Percentiles rank a stretch among this genome's conserved stretches.
These are phyloP conservation scores for Arachis monticola DNA, from an alignment of 331 rosid species.

Conservation along the genomic window DNA sequence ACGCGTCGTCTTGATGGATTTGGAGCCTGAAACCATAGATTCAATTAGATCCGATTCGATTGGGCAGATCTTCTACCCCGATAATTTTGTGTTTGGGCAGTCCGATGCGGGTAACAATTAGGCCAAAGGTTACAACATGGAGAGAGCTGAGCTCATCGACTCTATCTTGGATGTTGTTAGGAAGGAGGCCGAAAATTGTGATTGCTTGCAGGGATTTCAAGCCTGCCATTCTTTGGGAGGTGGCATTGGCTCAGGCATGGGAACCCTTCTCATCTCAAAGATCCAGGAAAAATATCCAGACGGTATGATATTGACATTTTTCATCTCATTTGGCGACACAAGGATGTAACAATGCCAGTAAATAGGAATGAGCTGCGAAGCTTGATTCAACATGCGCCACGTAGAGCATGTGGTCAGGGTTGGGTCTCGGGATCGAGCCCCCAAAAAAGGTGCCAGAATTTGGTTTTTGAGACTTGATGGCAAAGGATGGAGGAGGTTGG, in stretches of 20 bases:
- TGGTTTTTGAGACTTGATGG: conserved; percentile 51
- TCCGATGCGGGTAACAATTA: conserved; percentile 81
- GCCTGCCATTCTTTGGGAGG: conserved; percentile 86
- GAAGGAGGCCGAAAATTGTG: conserved; percentile 86
- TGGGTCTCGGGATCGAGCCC: conserved; percentile 47
- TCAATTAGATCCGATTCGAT: conserved; percentile 62
- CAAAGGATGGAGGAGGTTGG: conserved; percentile 53
- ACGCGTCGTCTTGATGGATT: conserved; percentile 81
- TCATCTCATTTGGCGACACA: conserved; percentile 55
- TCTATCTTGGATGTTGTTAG: conserved; percentile 78
- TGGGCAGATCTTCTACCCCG: conserved; percentile 74
- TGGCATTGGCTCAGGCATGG: conserved; percentile 90
- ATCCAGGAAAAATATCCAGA: conserved; percentile 84
- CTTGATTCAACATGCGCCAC: conserved; percentile 36
- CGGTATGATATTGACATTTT: conserved; percentile 85
- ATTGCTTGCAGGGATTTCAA: conserved; percentile 85
- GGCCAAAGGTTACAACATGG: conserved; percentile 82
- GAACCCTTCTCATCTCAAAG: conserved; percentile 83
- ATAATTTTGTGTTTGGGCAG: conserved; percentile 78
- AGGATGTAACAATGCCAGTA: conserved; percentile 66
- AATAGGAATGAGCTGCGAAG: conserved; percentile 68
- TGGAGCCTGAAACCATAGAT: conserved; percentile 80
- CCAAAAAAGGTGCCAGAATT: conserved; percentile 70
- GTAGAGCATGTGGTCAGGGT: conserved; percentile 37
- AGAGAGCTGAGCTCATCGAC: conserved; percentile 79